Evolutionary conservation across 2,329 filamentous ascomycete genomes (phyloP), one percentile per base, ranked within the genome.

Genomic region (Corinectria fuckeliana): DNA sequence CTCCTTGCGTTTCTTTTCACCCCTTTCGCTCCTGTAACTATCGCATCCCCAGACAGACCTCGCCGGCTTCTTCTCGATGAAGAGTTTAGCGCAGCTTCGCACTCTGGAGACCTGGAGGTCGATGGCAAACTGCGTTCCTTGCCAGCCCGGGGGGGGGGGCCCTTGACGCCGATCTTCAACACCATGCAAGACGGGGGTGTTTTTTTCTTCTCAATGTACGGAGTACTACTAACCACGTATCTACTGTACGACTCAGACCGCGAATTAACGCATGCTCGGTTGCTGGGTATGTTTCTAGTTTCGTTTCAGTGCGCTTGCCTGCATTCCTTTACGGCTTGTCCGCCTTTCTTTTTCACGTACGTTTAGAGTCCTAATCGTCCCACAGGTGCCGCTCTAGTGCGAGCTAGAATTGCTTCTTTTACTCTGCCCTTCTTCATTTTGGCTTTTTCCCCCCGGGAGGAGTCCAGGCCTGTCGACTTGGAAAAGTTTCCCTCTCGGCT

Each of bases 271-370:
- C 7, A 36, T 6, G 25, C n/a, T 50, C 48, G 20, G 47, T 53
- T 42, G 50, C 51, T 32, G 38, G 61, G 48, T 42, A 41, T 61
- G 45, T 60, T 65, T 61, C 58, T 52, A 56, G 59, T 58, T 69
- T 58, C 59, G 49, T 67, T 61, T 63, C 60, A 58, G 55, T 61
- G 49, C 26, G 57, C 49, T 62, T 59, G 56, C 60, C 34, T 41
- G 53, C 60, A 66, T 59, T 53, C 51, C 60, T 52, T 45, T 32
- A 14, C 13, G 18, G 30, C 50, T 32, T 42, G 25, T 6, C 21
- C 28, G 26, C 38, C 34, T 67, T 64, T 58, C 60, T 65, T 68
- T 69, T 65, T 68, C 61, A 68, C 63, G 55, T 69, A 69, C 60
- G 58, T 67, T 69, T 60, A 50, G 49, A 39, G 41, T 38, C 44